Percentiles rank a stretch among this genome's conserved stretches.
Conservation (phyloP, 1,284 basidiomycete genomes). For the Tetrapyrgos nigripes region DNA sequence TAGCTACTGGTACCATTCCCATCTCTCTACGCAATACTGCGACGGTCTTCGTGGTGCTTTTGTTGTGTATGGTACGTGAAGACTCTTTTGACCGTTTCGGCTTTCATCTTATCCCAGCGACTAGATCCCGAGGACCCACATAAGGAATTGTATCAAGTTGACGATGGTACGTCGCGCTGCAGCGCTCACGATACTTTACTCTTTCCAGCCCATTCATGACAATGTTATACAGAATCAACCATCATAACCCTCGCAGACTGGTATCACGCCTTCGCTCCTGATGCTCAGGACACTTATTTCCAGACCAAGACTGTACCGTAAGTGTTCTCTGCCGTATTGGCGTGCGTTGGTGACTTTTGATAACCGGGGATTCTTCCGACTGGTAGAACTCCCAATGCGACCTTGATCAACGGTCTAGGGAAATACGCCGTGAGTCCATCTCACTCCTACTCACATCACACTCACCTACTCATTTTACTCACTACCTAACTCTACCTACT, state of each 20-base stretch:
- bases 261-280: slow-evolving; percentile 27
- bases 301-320: slow-evolving; percentile 38
- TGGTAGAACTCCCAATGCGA: slow-evolving; percentile 37
- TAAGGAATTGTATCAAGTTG: background rate
- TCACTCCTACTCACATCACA: background rate
- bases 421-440: slow-evolving; percentile 27
- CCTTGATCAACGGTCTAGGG: slow-evolving; percentile 51
- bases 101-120: no score
- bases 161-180: background rate
- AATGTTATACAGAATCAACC: background rate
- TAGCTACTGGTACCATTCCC: slow-evolving; percentile 41
- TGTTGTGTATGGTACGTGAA: slow-evolving; percentile 35
- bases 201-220: no score
- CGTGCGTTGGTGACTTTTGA: slow-evolving; percentile 11
- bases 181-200: no score
- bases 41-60: slow-evolving; percentile 28
- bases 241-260: slow-evolving; percentile 2
- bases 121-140: slow-evolving; percentile 21
- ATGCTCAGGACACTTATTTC: slow-evolving; percentile 47
- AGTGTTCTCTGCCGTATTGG: slow-evolving; percentile 10
- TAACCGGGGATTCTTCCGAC: no score
- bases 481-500: no score
- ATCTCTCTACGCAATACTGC: slow-evolving; percentile 52
- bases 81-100: background rate
- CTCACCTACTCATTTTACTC: no score